phyloP scores from a whole-genome alignment of 805 yeast genomes.

The Phaffomyces antillensis region DNA sequence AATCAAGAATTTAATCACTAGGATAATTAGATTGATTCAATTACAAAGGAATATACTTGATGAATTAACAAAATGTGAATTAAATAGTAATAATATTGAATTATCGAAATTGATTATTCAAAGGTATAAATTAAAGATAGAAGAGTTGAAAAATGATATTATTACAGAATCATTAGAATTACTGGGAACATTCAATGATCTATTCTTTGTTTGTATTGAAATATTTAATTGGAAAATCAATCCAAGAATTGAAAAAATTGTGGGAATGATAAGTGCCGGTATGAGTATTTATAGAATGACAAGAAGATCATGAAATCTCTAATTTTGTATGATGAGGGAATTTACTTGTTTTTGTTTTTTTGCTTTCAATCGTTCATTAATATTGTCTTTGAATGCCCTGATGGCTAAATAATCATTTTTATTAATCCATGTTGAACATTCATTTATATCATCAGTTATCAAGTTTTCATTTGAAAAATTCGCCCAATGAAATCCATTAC shows the following conservation, averaged over 20 bases:
- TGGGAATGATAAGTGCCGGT: constrained; percentile 11
- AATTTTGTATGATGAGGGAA: no score
- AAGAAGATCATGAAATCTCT: not conserved
- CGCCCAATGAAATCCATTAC: constrained; percentile 46
- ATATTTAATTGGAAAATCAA: constrained; percentile 11
- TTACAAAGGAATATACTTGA: constrained; percentile 3
- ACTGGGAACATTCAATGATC: constrained; percentile 12
- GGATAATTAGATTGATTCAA: constrained; percentile 2
- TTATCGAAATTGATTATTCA: constrained; percentile 6
- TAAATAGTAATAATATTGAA: not conserved
- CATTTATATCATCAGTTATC: constrained; percentile 26
- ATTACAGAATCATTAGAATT: constrained; percentile 6
- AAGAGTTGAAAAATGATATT: constrained; percentile 6
- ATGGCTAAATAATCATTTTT: constrained; percentile 31
- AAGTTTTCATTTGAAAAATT: constrained; percentile 32
- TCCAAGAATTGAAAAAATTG: constrained; percentile 7
- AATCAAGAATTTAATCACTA: constrained; percentile 6
- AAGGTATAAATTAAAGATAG: constrained; percentile 10
- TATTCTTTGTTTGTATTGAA: constrained; percentile 14
- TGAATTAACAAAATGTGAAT: constrained; percentile 8
- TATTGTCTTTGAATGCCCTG: constrained; percentile 10
- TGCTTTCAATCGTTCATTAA: not conserved
- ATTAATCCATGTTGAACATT: constrained; percentile 41
- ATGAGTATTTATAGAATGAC: constrained; percentile 17
- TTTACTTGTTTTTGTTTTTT: no score